Evolutionary conservation across 2,329 filamentous ascomycete species (phyloP).

Genomic region (Fusarium sp.): DNA sequence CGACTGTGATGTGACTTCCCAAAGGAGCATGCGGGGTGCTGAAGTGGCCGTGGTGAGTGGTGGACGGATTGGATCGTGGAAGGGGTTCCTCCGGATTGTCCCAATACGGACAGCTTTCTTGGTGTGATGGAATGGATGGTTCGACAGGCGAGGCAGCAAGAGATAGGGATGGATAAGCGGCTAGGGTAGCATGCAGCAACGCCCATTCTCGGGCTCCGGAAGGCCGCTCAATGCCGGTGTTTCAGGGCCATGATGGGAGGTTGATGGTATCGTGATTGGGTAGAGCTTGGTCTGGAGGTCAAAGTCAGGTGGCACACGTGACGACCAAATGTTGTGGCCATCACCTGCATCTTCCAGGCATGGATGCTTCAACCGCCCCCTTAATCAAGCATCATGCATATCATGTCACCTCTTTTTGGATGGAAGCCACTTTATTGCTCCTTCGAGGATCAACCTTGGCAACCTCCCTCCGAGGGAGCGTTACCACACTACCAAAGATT

Average conservation of each 20-base stretch:
- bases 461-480: background rate
- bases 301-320: slow-evolving; percentile 27
- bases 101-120: slow-evolving; percentile 34
- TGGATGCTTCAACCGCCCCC: background rate
- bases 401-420: background rate
- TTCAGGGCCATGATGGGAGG: slow-evolving; percentile 1
- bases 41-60: slow-evolving; percentile 4
- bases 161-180: slow-evolving; percentile 14
- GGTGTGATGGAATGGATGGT: slow-evolving; percentile 19
- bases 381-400: slow-evolving; percentile 4
- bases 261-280: background rate
- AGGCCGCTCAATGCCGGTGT: background rate
- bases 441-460: background rate
- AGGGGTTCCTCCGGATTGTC: slow-evolving; percentile 40
- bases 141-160: slow-evolving; percentile 17
- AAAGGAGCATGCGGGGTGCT: slow-evolving; percentile 37
- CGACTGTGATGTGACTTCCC: slow-evolving; percentile 13
- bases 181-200: slow-evolving; percentile 11
- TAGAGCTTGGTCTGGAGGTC: background rate
- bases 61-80: slow-evolving; percentile 41
- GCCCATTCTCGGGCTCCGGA: background rate
- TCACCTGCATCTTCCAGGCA: slow-evolving; percentile 3
- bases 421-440: background rate
- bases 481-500: background rate
- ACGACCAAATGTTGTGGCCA: slow-evolving; percentile 8